These are phyloP conservation scores for Protomyces lactucae-debilis DNA, from an alignment of 1,139 yeast genomes.

Conservation along the genomic window DNA sequence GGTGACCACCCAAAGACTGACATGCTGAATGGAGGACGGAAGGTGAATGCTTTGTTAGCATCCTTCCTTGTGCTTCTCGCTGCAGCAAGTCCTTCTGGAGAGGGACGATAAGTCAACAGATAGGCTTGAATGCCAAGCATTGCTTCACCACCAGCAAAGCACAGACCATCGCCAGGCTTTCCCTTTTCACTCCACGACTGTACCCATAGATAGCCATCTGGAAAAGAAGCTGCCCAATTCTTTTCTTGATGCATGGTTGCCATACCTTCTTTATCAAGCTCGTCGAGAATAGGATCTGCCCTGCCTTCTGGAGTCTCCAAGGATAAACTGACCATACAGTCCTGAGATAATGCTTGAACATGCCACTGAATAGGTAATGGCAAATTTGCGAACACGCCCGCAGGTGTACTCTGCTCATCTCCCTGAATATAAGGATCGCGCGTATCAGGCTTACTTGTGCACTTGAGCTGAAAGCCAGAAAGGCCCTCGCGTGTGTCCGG, in stretches of 20 bases:
- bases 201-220: conserved; percentile 15
- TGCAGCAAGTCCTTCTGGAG: not conserved
- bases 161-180: conserved; percentile 4
- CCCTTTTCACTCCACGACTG: conserved; percentile 8
- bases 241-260: conserved; percentile 15
- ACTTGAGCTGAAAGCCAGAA: not conserved
- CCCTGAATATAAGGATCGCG: conserved; percentile 8
- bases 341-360: conserved; percentile 11
- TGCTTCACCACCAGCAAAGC: conserved; percentile 22
- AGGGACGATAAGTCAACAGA: conserved; percentile 7
- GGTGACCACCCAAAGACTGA: conserved; percentile 7
- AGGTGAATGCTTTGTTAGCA: not conserved
- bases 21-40: conserved; percentile 17
- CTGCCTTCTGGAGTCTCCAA: not conserved
- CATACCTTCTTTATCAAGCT: not conserved
- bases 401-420: conserved; percentile 8
- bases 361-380: conserved; percentile 26
- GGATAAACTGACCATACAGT: not conserved
- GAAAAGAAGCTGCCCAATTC: conserved; percentile 22
- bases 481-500: not conserved
- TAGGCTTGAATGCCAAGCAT: conserved; percentile 18
- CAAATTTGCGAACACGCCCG: conserved; percentile 11
- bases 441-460: not conserved
- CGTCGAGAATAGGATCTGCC: not conserved
- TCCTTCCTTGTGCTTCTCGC: not conserved